Conservation (phyloP, 2,329 filamentous ascomycete species). For the Aspergillus ibericus region DNA sequence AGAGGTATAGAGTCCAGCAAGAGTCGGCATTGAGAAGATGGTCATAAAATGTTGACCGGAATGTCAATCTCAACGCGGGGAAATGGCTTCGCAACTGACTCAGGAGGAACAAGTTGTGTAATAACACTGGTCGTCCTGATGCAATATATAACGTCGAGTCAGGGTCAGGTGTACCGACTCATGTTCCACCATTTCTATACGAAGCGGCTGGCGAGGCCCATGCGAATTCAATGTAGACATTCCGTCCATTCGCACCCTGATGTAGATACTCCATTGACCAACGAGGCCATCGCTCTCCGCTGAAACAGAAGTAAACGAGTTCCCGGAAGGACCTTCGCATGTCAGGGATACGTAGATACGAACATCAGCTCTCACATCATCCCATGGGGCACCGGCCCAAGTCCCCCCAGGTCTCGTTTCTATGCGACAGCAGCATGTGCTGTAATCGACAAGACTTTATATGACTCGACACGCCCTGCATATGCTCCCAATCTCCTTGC, state of each 20-base stretch:
- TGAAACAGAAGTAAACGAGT: not conserved
- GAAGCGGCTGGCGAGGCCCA: not conserved
- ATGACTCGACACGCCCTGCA: not conserved
- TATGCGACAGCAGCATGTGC: not conserved
- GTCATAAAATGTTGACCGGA: too few relatives aligned
- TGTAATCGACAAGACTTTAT: not conserved
- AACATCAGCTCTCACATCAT: not conserved
- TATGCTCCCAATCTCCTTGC: not conserved
- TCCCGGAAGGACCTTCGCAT: not conserved
- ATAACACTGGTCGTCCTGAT: too few relatives aligned
- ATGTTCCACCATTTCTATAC: not conserved
- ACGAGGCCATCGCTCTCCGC: not conserved
- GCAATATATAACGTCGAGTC: too few relatives aligned
- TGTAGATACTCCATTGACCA: not conserved
- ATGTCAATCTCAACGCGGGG: too few relatives aligned
- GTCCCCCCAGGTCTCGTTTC: not conserved
- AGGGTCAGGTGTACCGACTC: too few relatives aligned
- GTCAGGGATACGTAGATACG: not conserved
- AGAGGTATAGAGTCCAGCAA: not conserved
- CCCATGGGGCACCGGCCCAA: not conserved
- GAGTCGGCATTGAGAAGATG: conserved; percentile 1
- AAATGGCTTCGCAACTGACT: too few relatives aligned
- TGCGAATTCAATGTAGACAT: too few relatives aligned
- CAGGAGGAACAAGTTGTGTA: too few relatives aligned
- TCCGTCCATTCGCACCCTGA: too few relatives aligned